Evolutionary conservation across 306 rosid genomes (phyloP).

Genomic region (Macrotyloma uniflorum): DNA sequence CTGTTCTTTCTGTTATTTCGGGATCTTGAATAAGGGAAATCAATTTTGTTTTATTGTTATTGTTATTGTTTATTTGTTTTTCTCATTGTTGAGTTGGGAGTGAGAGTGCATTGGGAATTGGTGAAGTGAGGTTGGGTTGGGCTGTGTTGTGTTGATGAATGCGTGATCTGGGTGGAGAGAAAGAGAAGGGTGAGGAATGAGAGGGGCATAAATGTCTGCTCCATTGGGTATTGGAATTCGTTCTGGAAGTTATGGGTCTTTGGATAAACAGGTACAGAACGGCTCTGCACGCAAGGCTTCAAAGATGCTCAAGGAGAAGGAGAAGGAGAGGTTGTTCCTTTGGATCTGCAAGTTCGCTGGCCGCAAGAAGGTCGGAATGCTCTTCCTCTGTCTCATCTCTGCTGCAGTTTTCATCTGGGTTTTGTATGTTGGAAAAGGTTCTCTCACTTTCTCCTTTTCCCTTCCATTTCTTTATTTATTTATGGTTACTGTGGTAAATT

Average conservation of each 20-base stretch:
- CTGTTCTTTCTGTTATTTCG: constrained; percentile 6
- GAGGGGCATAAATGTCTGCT: constrained; percentile 63
- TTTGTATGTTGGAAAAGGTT: constrained; percentile 81
- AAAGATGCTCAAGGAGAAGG: constrained; percentile 92
- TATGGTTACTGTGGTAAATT: not conserved
- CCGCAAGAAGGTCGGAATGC: constrained; percentile 83
- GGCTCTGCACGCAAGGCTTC: constrained; percentile 61
- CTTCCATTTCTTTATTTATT: not conserved
- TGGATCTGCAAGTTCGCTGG: constrained; percentile 84
- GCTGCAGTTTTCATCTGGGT: constrained; percentile 80
- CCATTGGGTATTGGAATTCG: constrained; percentile 79
- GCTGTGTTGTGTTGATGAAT: constrained; percentile 38
- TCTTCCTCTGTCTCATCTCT: constrained; percentile 78
- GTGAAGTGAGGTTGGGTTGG: not conserved
- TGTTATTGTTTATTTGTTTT: not conserved
- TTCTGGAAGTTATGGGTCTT: constrained; percentile 81
- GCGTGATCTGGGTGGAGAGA: constrained; percentile 11
- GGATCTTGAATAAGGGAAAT: not conserved
- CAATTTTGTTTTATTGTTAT: not conserved
- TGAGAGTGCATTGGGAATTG: constrained; percentile 18
- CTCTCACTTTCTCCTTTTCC: not conserved
- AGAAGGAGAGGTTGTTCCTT: constrained; percentile 70
- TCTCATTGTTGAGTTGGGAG: constrained; percentile 40
- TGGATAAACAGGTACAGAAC: constrained; percentile 70
- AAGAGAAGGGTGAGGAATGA: constrained; percentile 46